Percentiles rank a stretch among this genome's conserved stretches.
Evolutionary conservation across 228 moss, liverwort and hornwort genomes (phyloP).

Genomic region (Sphagnum fallax): DNA sequence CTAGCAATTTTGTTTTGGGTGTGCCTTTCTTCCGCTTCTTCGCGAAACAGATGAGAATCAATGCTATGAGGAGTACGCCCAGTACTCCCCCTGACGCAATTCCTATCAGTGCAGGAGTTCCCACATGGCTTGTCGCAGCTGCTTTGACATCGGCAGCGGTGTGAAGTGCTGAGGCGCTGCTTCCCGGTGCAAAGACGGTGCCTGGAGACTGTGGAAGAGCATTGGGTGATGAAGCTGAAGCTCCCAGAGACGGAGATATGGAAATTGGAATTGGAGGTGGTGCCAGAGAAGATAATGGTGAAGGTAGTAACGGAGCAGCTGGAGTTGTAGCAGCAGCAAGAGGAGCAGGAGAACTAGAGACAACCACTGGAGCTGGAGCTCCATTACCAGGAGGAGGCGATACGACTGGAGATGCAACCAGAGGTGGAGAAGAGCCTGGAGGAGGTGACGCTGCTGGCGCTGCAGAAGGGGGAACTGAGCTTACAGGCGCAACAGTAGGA

Average conservation of each 20-base stretch:
- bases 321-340: slow-evolving; percentile 7
- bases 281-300: too few relatives aligned
- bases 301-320: background rate
- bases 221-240: too few relatives aligned
- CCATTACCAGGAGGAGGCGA: slow-evolving; percentile 3
- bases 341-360: slow-evolving; percentile 23
- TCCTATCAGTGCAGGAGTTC: slow-evolving; percentile 19
- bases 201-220: too few relatives aligned
- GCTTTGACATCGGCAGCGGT: too few relatives aligned
- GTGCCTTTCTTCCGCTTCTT: slow-evolving; percentile 30
- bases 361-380: slow-evolving; percentile 6
- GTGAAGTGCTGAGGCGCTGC: too few relatives aligned
- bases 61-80: slow-evolving; percentile 20
- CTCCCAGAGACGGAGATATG: too few relatives aligned
- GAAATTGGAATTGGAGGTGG: too few relatives aligned
- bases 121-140: too few relatives aligned
- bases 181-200: too few relatives aligned
- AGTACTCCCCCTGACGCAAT: slow-evolving; percentile 36
- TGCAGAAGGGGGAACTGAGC: slow-evolving; percentile 3
- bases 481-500: slow-evolving; percentile 4
- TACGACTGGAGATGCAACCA: slow-evolving; percentile 1
- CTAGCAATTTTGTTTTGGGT: background rate
- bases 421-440: slow-evolving; percentile 3
- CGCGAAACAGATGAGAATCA: slow-evolving; percentile 28
- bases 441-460: slow-evolving; percentile 2